These are phyloP conservation scores for Chytriomyces confervae DNA, from an alignment of 192 early-diverging fungal species.

Conservation along the genomic window DNA sequence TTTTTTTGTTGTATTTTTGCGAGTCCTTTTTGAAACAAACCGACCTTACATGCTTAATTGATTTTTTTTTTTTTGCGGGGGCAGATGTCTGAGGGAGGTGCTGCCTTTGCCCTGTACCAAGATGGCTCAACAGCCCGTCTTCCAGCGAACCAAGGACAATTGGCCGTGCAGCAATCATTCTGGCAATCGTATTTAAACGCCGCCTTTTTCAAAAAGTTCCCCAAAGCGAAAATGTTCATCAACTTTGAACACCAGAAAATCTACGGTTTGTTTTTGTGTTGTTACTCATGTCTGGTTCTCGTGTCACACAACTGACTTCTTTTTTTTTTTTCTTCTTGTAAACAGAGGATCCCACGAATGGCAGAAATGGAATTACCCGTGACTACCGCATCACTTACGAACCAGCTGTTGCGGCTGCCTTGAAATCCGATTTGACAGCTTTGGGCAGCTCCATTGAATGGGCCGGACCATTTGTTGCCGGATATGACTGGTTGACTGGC, in stretches of 20 bases:
- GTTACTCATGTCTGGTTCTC: not conserved
- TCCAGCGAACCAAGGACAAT: constrained; percentile 15
- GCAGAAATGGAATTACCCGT: not conserved
- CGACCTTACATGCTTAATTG: too few relatives aligned
- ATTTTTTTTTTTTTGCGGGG: too few relatives aligned
- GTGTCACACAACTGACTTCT: not conserved
- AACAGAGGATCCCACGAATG: not conserved
- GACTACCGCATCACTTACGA: constrained; percentile 4
- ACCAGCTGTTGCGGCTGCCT: not conserved
- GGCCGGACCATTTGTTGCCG: not conserved
- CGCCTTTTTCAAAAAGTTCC: constrained; percentile 22
- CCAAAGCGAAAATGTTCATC: constrained; percentile 41
- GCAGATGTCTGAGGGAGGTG: constrained; percentile 36
- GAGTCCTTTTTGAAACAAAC: too few relatives aligned
- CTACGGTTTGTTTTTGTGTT: not conserved
- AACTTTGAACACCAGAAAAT: constrained; percentile 34
- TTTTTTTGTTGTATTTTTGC: not conserved
- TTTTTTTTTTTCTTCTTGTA: too few relatives aligned
- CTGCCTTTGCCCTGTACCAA: constrained; percentile 29
- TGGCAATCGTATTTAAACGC: constrained; percentile 36
- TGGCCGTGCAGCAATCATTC: constrained; percentile 24
- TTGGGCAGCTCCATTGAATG: not conserved
- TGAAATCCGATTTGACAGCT: not conserved
- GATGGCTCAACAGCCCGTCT: not conserved
- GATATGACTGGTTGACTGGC: not conserved